phyloP scores from a whole-genome alignment of 768 basidiomycete species.

The Zangia roseola region DNA sequence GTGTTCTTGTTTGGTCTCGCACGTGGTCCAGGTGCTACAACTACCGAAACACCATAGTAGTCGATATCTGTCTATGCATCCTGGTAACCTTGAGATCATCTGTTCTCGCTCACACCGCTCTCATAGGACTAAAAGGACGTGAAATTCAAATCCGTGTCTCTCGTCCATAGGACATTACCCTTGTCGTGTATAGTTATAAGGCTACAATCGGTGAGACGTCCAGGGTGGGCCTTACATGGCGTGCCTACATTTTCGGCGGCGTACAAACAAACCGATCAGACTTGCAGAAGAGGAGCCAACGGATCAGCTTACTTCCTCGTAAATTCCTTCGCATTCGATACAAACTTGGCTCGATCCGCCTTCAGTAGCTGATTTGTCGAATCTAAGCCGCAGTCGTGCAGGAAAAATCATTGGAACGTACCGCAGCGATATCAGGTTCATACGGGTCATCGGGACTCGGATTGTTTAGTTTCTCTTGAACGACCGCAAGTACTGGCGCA shows the following conservation, averaged over 20 bases:
- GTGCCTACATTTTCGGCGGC: slow-evolving; percentile 10
- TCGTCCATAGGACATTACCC: background rate
- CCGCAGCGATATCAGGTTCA: slow-evolving; percentile 82
- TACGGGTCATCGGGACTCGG: slow-evolving; percentile 88
- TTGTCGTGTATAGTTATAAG: slow-evolving; percentile 1
- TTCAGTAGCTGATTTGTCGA: slow-evolving; percentile 56
- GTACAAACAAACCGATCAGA: slow-evolving; percentile 2
- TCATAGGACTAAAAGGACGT: background rate
- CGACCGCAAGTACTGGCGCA: slow-evolving; percentile 63
- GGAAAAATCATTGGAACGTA: slow-evolving; percentile 36
- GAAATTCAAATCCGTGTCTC: slow-evolving; percentile 2
- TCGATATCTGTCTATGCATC: no score
- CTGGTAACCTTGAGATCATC: no score
- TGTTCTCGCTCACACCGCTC: slow-evolving; percentile 5
- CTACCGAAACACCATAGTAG: no score
- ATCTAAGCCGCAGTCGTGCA: background rate
- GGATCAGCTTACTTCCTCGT: slow-evolving; percentile 67
- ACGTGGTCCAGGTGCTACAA: no score
- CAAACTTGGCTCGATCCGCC: slow-evolving; percentile 73
- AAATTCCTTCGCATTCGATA: slow-evolving; percentile 76
- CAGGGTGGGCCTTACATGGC: slow-evolving; percentile 14
- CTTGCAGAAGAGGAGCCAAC: background rate
- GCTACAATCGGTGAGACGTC: slow-evolving; percentile 8
- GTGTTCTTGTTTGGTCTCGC: no score
- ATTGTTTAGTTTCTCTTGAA: slow-evolving; percentile 86